Conservation (phyloP, 1,284 basidiomycete species). For the Rhodotorula sp. region DNA sequence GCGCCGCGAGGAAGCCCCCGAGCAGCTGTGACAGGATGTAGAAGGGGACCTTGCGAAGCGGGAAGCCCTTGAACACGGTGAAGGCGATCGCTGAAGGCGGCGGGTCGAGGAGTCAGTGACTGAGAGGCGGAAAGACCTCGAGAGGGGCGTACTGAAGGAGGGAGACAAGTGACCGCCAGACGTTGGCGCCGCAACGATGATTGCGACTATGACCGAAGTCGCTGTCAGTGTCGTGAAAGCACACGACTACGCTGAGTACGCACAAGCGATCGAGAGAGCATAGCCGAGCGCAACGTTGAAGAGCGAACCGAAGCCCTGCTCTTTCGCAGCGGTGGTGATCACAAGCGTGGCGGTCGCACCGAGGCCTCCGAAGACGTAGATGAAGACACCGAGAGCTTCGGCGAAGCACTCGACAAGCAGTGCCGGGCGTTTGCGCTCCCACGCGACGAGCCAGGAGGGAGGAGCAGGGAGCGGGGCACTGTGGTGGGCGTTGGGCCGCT, state of each 20-base stretch:
- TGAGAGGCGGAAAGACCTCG: not conserved
- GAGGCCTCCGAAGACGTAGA: constrained; percentile 36
- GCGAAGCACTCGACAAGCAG: constrained; percentile 40
- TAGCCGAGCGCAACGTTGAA: constrained; percentile 37
- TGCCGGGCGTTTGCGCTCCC: constrained; percentile 38
- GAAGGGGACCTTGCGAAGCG: constrained; percentile 72
- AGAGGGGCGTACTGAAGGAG: constrained; percentile 28
- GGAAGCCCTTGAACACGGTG: constrained; percentile 57
- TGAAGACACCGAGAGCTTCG: constrained; percentile 34
- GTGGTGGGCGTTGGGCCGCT: constrained; percentile 1
- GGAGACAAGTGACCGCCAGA: constrained; percentile 44
- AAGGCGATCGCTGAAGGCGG: constrained; percentile 31
- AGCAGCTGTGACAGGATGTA: constrained; percentile 71
- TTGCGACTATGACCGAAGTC: constrained; percentile 20
- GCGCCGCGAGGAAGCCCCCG: constrained; percentile 68
- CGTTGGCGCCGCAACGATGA: constrained; percentile 36
- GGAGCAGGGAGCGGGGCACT: constrained; percentile 16
- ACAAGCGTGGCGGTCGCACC: constrained; percentile 34
- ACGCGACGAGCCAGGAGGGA: constrained; percentile 26
- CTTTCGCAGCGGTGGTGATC: constrained; percentile 26
- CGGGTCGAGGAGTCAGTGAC: not conserved
- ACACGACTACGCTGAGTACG: not conserved
- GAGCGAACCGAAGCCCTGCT: constrained; percentile 33
- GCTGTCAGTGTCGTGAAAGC: not conserved
- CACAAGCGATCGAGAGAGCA: constrained; percentile 37